phyloP scores from a whole-genome alignment of 23 red algal species.

The Chondrus crispus region DNA sequence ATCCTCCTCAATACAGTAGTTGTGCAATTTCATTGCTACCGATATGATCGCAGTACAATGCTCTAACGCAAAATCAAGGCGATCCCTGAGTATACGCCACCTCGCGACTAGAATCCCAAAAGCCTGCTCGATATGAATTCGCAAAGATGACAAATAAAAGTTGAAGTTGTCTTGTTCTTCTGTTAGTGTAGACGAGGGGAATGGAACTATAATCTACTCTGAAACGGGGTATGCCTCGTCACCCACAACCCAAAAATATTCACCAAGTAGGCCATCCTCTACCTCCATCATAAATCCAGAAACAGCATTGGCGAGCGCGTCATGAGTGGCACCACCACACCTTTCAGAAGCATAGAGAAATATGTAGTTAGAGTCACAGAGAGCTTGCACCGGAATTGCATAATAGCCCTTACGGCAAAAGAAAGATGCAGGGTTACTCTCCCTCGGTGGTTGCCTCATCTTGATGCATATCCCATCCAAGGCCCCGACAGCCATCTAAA shows the following conservation, averaged over 20 bases:
- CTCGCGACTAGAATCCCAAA: neutral
- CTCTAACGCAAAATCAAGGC: neutral
- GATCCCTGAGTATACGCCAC: no score
- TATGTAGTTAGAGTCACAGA: neutral
- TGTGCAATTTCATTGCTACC: neutral
- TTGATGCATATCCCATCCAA: neutral
- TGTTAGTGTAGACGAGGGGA: neutral
- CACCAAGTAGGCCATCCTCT: neutral
- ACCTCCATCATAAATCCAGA: neutral
- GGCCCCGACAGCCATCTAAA: neutral
- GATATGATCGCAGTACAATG: neutral
- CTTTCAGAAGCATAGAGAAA: neutral
- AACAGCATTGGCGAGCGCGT: neutral
- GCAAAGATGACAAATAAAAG: neutral
- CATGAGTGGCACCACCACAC: neutral
- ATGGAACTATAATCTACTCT: neutral
- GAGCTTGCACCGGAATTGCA: neutral
- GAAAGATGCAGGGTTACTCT: neutral
- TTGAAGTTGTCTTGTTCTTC: neutral
- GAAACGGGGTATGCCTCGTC: neutral
- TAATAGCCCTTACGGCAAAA: neutral
- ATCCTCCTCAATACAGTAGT: neutral
- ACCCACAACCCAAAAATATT: neutral
- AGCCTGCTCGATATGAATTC: neutral
- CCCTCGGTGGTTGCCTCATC: neutral